These are phyloP conservation scores for Cerioporus squamosus DNA, from an alignment of 1,284 basidiomycete genomes.

Conservation along the genomic window DNA sequence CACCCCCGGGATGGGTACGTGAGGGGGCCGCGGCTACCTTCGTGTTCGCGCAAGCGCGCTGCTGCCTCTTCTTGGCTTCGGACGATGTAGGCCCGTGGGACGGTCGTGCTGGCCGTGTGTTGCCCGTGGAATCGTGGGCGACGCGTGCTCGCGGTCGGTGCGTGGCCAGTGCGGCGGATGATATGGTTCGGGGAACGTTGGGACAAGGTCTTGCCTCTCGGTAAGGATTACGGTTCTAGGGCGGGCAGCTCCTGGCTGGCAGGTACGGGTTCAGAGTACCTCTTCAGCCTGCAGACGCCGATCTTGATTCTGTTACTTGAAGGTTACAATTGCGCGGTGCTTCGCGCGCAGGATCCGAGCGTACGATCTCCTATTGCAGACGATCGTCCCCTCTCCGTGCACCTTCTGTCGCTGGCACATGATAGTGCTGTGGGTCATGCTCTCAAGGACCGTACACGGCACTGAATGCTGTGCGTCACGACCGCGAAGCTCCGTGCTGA, in stretches of 20 bases:
- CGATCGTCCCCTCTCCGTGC: conserved; percentile 1
- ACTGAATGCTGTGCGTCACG: no score
- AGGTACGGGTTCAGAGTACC: no score
- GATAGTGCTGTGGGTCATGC: not conserved
- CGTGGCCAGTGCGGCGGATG: no score
- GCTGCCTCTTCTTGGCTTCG: not conserved
- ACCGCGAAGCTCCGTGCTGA: no score
- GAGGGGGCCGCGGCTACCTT: conserved; percentile 9
- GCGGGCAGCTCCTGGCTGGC: no score
- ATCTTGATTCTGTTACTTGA: conserved; percentile 7
- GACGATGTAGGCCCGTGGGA: conserved; percentile 5
- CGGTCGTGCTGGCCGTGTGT: not conserved
- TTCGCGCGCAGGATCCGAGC: conserved; percentile 1
- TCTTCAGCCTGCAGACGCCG: not conserved
- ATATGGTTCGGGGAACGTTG: no score
- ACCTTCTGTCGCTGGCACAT: conserved; percentile 2
- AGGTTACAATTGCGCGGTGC: not conserved
- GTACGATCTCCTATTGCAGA: not conserved
- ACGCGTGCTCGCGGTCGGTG: not conserved
- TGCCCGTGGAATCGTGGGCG: not conserved
- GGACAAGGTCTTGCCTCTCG: no score
- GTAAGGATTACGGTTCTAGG: no score
- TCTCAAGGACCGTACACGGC: no score
- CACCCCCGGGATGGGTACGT: no score
- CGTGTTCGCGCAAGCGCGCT: conserved; percentile 12